Base-by-base conservation (phyloP, 768 basidiomycete species). In the Basidioascus undulatus region DNA sequence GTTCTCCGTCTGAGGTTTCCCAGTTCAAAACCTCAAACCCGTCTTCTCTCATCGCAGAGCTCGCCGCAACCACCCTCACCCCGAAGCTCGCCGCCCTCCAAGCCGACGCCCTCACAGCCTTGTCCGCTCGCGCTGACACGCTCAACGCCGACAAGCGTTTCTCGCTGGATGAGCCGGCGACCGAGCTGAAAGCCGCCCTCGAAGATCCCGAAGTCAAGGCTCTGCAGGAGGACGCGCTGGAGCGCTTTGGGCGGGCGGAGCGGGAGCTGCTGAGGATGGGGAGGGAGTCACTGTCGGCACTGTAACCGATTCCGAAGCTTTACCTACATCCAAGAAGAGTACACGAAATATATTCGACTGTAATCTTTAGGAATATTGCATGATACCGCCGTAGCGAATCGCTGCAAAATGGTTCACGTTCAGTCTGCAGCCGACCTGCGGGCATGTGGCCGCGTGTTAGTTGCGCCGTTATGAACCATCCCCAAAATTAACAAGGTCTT, bases 21-120 rank as follows among this genome's bases (percentile, higher is more conserved):
- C 13, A 27, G 36, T 5, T 20, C 35, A 10, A 43, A 42, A 32
- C 41, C 43, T 15, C 41, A 46, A 18, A 20, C n/a, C n/a, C n/a
- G n/a, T n/a, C n/a, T n/a, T n/a, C n/a, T n/a, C n/a, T n/a, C n/a
- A n/a, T n/a, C n/a, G n/a, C n/a, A n/a, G n/a, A 43, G 18, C 35
- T 53, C 25, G 27, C 34, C 16, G 30, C 32, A 12, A 46, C 42
- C 21, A 44, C 42, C 13, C 23, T 44, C 36, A 36, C 35, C 16
- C 24, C 28, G 26, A 13, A 33, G 3, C 42, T 42, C 35, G 34
- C 39, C 19, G 35, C 31, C 7, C 39, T 50, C 6, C 40, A 46
- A 15, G 40, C 42, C 31, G 19, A 36, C 12, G 45, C 51, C 10
- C 36, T 50, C n/a, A 35, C 35, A 11, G 39, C 47, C 15, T 44